A percentile compares a stretch with the other conserved stretches of the same genome.
phyloP scores from a whole-genome alignment of 108 stramenopile species.

The Cyclotella choctawhatcheeana region DNA sequence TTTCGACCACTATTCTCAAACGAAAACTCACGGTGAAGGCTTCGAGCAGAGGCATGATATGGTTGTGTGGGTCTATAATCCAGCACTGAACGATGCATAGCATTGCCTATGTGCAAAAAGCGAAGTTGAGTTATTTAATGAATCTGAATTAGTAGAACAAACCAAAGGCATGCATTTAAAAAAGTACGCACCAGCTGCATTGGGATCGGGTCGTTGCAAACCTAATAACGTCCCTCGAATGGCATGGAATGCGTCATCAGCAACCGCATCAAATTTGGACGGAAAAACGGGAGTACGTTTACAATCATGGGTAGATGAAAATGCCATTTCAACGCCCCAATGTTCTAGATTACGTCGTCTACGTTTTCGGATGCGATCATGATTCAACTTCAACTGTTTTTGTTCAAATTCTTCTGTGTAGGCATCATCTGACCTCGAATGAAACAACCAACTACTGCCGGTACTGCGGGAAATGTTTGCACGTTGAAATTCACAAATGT shows the following conservation, averaged over 20 bases:
- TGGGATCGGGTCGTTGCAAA: conserved; percentile 63
- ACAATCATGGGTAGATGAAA: neutral
- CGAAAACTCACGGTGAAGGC: conserved; percentile 31
- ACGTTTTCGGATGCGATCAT: conserved; percentile 27
- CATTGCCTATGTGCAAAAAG: too few relatives aligned
- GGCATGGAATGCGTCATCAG: conserved; percentile 61
- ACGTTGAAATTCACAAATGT: neutral
- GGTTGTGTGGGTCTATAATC: conserved; percentile 64
- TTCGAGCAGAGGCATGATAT: conserved; percentile 22
- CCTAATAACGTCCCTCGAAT: conserved; percentile 64
- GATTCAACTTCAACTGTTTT: neutral
- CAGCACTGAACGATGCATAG: conserved; percentile 57
- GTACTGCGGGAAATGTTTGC: neutral
- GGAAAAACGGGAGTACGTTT: conserved; percentile 43
- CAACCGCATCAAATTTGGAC: conserved; percentile 54
- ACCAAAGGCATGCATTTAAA: too few relatives aligned
- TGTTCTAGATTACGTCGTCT: conserved; percentile 36
- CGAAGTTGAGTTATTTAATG: too few relatives aligned
- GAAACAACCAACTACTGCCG: too few relatives aligned
- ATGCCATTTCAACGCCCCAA: conserved; percentile 56
- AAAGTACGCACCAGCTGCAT: too few relatives aligned
- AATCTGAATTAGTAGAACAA: too few relatives aligned
- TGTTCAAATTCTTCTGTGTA: conserved; percentile 3
- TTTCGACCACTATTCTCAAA: conserved; percentile 2
- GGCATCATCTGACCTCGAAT: neutral